Evolutionary conservation across 805 yeast species (phyloP).

Genomic region (Helenozyma baotianmanensis): DNA sequence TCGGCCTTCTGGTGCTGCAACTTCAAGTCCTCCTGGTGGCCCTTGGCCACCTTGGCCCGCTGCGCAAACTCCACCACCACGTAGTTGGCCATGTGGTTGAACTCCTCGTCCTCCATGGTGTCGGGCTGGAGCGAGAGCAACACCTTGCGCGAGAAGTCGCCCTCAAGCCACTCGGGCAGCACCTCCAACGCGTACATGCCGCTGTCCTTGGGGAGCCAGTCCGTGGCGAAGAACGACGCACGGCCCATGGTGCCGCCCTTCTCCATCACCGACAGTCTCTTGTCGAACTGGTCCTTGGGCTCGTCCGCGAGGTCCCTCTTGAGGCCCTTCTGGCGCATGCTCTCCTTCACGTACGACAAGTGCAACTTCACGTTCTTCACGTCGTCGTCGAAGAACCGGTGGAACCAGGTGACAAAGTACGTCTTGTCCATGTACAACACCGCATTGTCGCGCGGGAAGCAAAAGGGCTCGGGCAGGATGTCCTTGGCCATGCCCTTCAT

Average conservation of each 20-base stretch:
- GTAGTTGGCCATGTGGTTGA: constrained; percentile 45
- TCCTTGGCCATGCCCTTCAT: constrained; percentile 59
- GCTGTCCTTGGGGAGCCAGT: constrained; percentile 58
- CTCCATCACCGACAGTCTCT: constrained; percentile 33
- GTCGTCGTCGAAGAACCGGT: constrained; percentile 53
- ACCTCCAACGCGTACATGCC: constrained; percentile 66
- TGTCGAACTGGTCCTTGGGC: constrained; percentile 2
- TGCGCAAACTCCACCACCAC: constrained; percentile 44
- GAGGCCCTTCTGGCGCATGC: constrained; percentile 52
- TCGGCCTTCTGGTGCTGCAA: constrained; percentile 29
- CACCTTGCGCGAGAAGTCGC: constrained; percentile 50
- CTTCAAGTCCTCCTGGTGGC: constrained; percentile 40
- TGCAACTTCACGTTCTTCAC: constrained; percentile 64
- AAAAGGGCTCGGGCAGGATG: constrained; percentile 69
- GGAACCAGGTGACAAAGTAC: constrained; percentile 79
- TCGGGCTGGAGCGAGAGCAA: constrained; percentile 74
- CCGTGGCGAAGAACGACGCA: constrained; percentile 59
- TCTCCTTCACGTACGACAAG: constrained; percentile 59
- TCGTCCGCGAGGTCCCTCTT: constrained; percentile 33
- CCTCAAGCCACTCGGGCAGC: constrained; percentile 56
- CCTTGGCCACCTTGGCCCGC: constrained; percentile 52
- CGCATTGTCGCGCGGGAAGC: constrained; percentile 67
- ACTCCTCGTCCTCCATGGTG: constrained; percentile 59
- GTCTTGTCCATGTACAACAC: constrained; percentile 55
- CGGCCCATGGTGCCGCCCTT: constrained; percentile 31